Conservation (phyloP, 768 basidiomycete species). For the Mycena amicta region DNA sequence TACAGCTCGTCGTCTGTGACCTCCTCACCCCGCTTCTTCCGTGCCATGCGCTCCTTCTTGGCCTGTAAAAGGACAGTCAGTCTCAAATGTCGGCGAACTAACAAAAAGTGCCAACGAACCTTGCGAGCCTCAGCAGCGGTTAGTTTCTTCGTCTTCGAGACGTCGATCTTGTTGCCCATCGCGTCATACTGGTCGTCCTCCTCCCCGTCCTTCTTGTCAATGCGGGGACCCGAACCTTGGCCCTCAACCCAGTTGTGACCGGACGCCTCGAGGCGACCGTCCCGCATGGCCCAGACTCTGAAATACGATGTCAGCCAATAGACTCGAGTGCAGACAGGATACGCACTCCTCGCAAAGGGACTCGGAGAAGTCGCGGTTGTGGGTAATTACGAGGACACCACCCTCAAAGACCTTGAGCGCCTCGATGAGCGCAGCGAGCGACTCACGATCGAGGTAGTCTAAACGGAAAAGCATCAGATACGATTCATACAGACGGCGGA, state of each 20-base stretch:
- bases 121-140: constrained; percentile 84
- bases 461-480: constrained; percentile 17
- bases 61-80: too few relatives aligned
- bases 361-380: constrained; percentile 99
- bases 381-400: constrained; percentile 96
- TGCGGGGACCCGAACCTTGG: constrained; percentile 91
- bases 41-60: constrained; percentile 96
- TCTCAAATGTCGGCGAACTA: too few relatives aligned
- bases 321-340: neutral
- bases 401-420: constrained; percentile 98
- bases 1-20: constrained; percentile 67
- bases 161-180: constrained; percentile 96
- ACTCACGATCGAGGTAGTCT: constrained; percentile 99
- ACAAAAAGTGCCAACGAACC: too few relatives aligned
- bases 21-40: constrained; percentile 86
- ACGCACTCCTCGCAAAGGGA: constrained; percentile 85
- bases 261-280: constrained; percentile 93
- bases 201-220: constrained; percentile 91
- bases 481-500: too few relatives aligned
- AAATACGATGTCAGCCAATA: neutral
- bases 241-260: constrained; percentile 99
- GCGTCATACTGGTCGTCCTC: constrained; percentile 94
- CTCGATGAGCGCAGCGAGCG: constrained; percentile 96
- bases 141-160: constrained; percentile 85
- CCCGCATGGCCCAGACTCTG: constrained; percentile 97